Evolutionary conservation across 768 basidiomycete genomes (phyloP).

Genomic region (Hericium erinaceus): DNA sequence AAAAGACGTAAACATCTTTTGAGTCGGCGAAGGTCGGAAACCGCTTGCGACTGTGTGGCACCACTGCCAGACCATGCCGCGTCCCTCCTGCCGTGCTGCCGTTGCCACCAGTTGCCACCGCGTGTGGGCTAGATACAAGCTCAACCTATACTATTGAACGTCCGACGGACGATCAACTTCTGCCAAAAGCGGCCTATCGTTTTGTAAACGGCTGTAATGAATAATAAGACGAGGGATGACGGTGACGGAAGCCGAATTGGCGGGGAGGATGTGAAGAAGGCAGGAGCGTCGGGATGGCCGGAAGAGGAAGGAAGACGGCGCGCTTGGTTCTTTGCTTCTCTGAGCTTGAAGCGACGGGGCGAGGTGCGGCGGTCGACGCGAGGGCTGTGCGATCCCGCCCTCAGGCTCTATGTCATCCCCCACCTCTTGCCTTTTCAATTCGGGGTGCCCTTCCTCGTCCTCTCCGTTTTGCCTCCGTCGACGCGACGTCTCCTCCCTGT

Average conservation of each 20-base stretch:
- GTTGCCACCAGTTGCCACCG: no score
- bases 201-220: no score
- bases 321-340: neutral
- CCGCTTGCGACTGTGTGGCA: no score
- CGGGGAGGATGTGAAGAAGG: neutral
- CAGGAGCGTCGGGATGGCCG: neutral
- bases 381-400: neutral
- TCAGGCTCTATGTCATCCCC: neutral
- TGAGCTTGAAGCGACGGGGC: neutral
- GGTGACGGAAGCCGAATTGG: neutral
- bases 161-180: no score
- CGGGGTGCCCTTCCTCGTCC: conserved; percentile 6
- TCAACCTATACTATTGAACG: no score
- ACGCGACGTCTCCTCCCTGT: neutral
- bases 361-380: neutral
- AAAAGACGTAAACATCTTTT: no score
- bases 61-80: no score
- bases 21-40: no score
- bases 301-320: neutral
- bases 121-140: no score
- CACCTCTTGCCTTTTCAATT: no score
- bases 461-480: conserved; percentile 6
- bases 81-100: no score
- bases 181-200: no score
- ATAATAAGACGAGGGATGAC: neutral